Evolutionary conservation across 2,329 filamentous ascomycete genomes (phyloP).

Genomic region (Aspergillus quadricinctus): DNA sequence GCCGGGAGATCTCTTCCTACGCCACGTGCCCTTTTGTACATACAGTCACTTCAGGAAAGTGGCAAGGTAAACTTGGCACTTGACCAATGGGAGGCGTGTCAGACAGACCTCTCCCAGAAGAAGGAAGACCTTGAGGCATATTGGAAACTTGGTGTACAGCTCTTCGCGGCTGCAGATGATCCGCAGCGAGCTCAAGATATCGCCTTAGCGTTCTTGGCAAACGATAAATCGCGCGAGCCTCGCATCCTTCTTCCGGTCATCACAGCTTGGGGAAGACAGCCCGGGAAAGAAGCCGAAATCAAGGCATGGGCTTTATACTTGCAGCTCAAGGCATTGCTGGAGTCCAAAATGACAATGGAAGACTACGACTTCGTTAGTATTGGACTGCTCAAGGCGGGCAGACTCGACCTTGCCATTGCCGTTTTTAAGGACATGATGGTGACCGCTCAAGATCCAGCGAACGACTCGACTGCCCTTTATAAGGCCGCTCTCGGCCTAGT

Average conservation of each 20-base stretch:
- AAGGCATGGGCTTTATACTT: conserved; percentile 66
- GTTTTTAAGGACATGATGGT: conserved; percentile 90
- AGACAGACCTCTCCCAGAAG: conserved; percentile 48
- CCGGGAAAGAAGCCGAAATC: conserved; percentile 47
- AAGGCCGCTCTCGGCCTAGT: conserved; percentile 36
- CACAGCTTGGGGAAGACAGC: conserved; percentile 56
- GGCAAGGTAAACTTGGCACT: conserved; percentile 59
- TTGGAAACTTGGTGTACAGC: conserved; percentile 48
- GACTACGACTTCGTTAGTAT: conserved; percentile 74
- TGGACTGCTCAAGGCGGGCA: conserved; percentile 63
- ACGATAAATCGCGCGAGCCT: conserved; percentile 41
- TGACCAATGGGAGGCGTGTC: conserved; percentile 59
- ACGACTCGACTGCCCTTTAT: conserved; percentile 45
- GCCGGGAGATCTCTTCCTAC: conserved; percentile 53
- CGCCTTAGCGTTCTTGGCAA: conserved; percentile 40
- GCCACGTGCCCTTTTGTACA: conserved; percentile 60
- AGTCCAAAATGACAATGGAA: conserved; percentile 58
- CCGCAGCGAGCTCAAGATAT: conserved; percentile 47
- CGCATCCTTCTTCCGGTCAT: conserved; percentile 61
- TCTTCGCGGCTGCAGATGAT: conserved; percentile 47
- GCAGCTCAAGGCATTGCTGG: conserved; percentile 58
- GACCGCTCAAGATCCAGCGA: conserved; percentile 45
- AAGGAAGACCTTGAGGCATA: conserved; percentile 37
- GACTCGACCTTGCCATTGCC: conserved; percentile 63
- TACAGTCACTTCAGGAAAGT: conserved; percentile 63